Base-by-base conservation (phyloP, 2,329 filamentous ascomycete species). In the Aureobasidium sp. region DNA sequence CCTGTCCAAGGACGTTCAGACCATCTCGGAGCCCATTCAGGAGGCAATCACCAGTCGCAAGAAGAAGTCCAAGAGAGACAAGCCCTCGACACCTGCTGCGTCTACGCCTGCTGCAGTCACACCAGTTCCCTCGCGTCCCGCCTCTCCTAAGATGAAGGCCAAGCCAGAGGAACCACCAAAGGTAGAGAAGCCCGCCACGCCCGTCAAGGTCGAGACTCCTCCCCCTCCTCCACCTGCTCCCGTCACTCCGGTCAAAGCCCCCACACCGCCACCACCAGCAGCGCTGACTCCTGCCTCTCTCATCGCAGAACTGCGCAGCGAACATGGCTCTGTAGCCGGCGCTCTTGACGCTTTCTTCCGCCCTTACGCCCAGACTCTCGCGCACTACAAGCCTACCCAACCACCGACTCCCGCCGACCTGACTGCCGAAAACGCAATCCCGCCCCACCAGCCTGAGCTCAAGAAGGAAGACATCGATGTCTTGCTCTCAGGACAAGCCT, bases 41-140 rank as follows among this genome's bases (percentile, higher is more conserved):
- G 89, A 84, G 8, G 89, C 90, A 0, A 87, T 95, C 42, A 71
- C 90, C 51, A 88, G 88, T 35, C 83, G 89, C 57, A 91, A 91
- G 78, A 93, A 90, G 78, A 94, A 93, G 75, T 84, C 89, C 70
- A 91, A 89, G 78, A 93, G 90, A 74, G 69, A 73, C 7, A 63
- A 69, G 9, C 64, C 66, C 2, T 19, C 51, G n/a, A 55, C 51
- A 17, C 51, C 51, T 17, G 38, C 51, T 37, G 19, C 51, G 19
- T 49, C 55, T 10, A 58, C 55, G 21, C 55, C 55, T 40, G 33
- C n/a, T 43, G 55, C 43, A 11, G 47, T 31, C 4, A 58, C 43
- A 7, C 55, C 55, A 9, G 55, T 58, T 31, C 42, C 55, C 15
- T 58, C 55, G 19, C 55, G 55, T 40, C 43, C 55, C 15, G 55